Base-by-base conservation (phyloP, 1,139 yeast species). In the Pichia norvegensis region DNA sequence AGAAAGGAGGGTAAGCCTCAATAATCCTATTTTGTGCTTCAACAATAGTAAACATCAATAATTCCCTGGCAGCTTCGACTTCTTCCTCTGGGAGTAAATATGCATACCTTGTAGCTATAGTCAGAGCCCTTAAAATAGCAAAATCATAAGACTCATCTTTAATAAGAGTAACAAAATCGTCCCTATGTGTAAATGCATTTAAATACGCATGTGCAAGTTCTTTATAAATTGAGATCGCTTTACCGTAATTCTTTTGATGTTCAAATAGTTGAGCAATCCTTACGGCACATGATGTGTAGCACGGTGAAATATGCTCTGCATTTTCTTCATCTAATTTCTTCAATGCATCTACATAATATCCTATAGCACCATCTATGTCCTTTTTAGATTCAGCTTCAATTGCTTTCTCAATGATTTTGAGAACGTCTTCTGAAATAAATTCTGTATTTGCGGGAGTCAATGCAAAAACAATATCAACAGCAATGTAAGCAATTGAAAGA, bases 251-350 rank as follows among this genome's bases (percentile, higher is more conserved):
- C 11, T 49, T 54, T 19, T 54, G 29, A 51, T 53, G 41, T 63
- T 64, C 58, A 61, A 77, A 85, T 81, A 85, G 80, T 58, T 88
- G 95, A 2, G 85, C 95, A 38, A 86, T 70, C 60, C 88, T 85
- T 59, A 88, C 67, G 57, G 86, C 92, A 46, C 88, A 74, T 0
- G 96, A 95, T 0, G 96, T 86, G 58, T 79, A 83, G 56, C 81
- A 85, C 55, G 82, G 87, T 38, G 76, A 67, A 33, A 83, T 57
- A 11, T 70, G 71, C 50, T 76, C 76, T 60, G 84, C 59, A 0
- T 63, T 67, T 36, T 70, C 60, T 13, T 48, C 46, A 39, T 58
- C 61, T 29, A 53, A 40, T 21, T 48, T 44, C 8, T 46, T 40
- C 20, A 60, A 42, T 9, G 54, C 52, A 22, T 50, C 48, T 5